Evolutionary conservation across 2,329 filamentous ascomycete genomes (phyloP), one percentile per base, ranked within the genome.

Genomic region (Pseudodiploospora longispora): DNA sequence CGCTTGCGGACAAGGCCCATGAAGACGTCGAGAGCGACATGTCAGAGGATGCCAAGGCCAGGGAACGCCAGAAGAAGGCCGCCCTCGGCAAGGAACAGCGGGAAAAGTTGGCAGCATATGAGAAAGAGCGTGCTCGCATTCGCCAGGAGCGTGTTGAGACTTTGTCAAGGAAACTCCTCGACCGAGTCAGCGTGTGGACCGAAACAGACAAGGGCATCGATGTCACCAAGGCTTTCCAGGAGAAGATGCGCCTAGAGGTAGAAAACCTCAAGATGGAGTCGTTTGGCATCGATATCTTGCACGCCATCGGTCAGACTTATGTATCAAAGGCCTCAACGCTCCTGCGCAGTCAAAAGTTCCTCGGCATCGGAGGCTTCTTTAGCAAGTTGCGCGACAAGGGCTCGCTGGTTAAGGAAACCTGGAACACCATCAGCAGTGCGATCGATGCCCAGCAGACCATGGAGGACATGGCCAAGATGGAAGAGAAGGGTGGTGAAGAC

Each of bases 221-320:
- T 55, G 87, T 96, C 47, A 97, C 91, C 31, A 71, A 70, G 46
- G 87, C 93, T 0, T 98, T 97, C 72, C 83, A 90, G 63, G 87
- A 91, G 62, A 96, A 98, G 78, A 96, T 87, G 54, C 80, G 83
- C 35, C 80, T 97, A 35, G 93, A 98, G 68, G 87, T 95, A 28
- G 93, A 98, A 71, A 95, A 97, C 61, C 74, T 98, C 56, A 98
- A 97, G 75, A 98, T 98, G 88, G 93, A 98, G 69, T 94, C 87
- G 0, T 98, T 98, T 56, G 93, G 93, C 41, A 75, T 98, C 36
- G 93, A 98, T 51, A 97, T 97, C 55, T 74, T 96, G 40, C 91
- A 97, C 64, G 90, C 93, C 38, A 94, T 98, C 57, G 93, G 93
- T 10, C 76, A 85, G 54, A 95, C 88, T 4, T 98, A 98, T 65